These are phyloP conservation scores for Aspergillus fumigatiaffinis DNA, from an alignment of 2,329 filamentous ascomycete species.

Conservation along the genomic window DNA sequence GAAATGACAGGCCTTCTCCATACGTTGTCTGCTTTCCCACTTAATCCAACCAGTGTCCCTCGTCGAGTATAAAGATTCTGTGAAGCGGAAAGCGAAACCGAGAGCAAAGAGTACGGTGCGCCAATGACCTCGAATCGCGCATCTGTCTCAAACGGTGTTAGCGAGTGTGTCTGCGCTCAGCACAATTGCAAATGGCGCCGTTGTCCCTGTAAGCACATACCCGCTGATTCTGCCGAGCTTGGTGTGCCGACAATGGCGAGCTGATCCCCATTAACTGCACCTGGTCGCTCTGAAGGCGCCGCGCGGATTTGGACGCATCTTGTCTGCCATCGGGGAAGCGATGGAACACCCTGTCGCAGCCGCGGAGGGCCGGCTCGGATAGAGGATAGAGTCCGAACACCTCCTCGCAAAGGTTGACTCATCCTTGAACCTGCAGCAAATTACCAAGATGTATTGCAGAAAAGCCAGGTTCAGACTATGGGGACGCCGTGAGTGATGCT, in stretches of 20 bases:
- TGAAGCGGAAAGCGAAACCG: slow-evolving; percentile 86
- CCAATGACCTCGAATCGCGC: slow-evolving; percentile 92
- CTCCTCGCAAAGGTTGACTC: slow-evolving; percentile 34
- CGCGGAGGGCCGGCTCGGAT: slow-evolving; percentile 27
- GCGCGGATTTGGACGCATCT: slow-evolving; percentile 44
- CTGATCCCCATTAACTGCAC: slow-evolving; percentile 33
- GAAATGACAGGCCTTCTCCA: slow-evolving; percentile 18
- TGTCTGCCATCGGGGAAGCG: slow-evolving; percentile 23
- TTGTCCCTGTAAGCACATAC: slow-evolving; percentile 22
- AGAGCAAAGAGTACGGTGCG: slow-evolving; percentile 86
- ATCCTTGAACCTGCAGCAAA: slow-evolving; percentile 25
- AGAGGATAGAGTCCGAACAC: slow-evolving; percentile 32
- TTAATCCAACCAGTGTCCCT: slow-evolving; percentile 84
- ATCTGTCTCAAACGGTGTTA: slow-evolving; percentile 53
- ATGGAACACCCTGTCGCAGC: slow-evolving; percentile 16
- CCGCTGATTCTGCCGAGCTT: slow-evolving; percentile 39
- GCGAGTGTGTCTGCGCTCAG: background rate
- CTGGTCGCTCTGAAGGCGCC: slow-evolving; percentile 36
- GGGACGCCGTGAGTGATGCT: slow-evolving; percentile 7
- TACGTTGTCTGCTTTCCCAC: slow-evolving; percentile 88
- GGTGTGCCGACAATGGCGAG: slow-evolving; percentile 36
- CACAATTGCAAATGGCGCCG: background rate
- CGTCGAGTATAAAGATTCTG: slow-evolving; percentile 89
- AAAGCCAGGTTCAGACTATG: slow-evolving; percentile 2
- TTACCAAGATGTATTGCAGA: slow-evolving; percentile 5